A percentile compares a stretch with the other conserved stretches of the same genome.
phyloP scores from a whole-genome alignment of 208 protist genomes.

The Wallacemonas sp. region DNA sequence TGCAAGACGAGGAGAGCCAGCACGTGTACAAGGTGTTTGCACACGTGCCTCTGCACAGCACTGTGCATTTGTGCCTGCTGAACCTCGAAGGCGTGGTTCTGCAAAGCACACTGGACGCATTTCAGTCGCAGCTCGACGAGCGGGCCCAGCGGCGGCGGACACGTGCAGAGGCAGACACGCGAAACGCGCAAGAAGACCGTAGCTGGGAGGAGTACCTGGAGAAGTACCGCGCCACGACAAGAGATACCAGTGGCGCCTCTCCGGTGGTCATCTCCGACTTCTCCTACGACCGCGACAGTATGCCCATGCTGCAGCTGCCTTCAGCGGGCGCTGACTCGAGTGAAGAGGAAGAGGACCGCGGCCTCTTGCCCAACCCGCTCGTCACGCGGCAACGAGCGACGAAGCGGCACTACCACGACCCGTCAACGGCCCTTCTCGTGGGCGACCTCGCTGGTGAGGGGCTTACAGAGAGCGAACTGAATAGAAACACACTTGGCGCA shows the following conservation, averaged over 20 bases:
- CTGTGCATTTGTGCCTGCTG: conserved; percentile 72
- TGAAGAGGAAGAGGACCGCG: conserved; percentile 43
- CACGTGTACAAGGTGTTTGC: conserved; percentile 80
- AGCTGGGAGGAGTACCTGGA: conserved; percentile 75
- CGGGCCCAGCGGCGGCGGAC: conserved; percentile 38
- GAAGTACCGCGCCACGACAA: conserved; percentile 35
- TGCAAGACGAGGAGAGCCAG: conserved; percentile 65
- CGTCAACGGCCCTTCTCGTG: background rate
- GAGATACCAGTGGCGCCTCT: background rate
- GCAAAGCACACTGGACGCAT: conserved; percentile 53
- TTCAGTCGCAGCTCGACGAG: conserved; percentile 38
- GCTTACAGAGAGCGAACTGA: too few relatives aligned
- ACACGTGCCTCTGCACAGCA: conserved; percentile 78
- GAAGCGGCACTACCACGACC: conserved; percentile 35
- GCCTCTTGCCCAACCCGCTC: conserved; percentile 60
- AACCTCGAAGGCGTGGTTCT: conserved; percentile 63
- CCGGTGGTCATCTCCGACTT: conserved; percentile 31
- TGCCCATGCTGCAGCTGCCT: conserved; percentile 56
- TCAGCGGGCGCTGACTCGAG: conserved; percentile 34
- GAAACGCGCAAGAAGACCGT: conserved; percentile 30
- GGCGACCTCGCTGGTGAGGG: background rate
- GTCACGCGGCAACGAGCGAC: conserved; percentile 74
- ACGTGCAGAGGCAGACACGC: conserved; percentile 19
- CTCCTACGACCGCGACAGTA: conserved; percentile 53
- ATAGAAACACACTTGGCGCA: too few relatives aligned